Percentiles rank a stretch among this genome's conserved stretches.
Conservation (phyloP, 345 rosid species). For the Acer saccharum region DNA sequence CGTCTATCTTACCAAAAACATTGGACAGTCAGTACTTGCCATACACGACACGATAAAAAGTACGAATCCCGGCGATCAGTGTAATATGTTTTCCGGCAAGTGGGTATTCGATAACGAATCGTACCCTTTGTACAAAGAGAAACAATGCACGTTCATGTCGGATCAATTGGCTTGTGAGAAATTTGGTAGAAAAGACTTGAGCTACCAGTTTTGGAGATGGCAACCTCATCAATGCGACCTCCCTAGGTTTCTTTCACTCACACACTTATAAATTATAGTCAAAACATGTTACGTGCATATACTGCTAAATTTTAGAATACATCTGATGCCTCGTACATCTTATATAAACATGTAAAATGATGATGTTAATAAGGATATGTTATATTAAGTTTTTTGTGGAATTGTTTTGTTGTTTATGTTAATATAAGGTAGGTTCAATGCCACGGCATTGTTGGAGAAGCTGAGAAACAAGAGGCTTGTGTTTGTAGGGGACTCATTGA, state of each 20-base stretch:
- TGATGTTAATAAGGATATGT: no score
- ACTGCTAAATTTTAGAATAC: no score
- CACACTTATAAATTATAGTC: background rate
- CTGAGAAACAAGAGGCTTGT: constrained; percentile 89
- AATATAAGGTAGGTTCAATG: constrained; percentile 64
- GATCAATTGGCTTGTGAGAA: constrained; percentile 78
- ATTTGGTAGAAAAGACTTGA: constrained; percentile 77
- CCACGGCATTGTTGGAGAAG: constrained; percentile 68
- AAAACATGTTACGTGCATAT: background rate
- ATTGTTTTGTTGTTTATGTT: constrained; percentile 19
- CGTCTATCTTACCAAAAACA: constrained; percentile 47
- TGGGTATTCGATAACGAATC: constrained; percentile 79
- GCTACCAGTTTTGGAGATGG: constrained; percentile 82
- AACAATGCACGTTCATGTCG: constrained; percentile 70
- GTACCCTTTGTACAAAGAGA: constrained; percentile 75
- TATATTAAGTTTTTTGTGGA: no score
- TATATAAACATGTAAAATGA: no score
- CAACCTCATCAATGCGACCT: constrained; percentile 81
- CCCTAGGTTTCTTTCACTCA: constrained; percentile 55
- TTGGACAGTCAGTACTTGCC: constrained; percentile 8
- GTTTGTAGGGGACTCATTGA: constrained; percentile 90
- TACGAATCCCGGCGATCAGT: constrained; percentile 24
- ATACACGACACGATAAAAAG: constrained; percentile 6
- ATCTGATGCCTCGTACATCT: no score
- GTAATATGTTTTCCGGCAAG: constrained; percentile 74